phyloP scores from a whole-genome alignment of 371 early-diverging fungal genomes.

The Mortierella sp. region DNA sequence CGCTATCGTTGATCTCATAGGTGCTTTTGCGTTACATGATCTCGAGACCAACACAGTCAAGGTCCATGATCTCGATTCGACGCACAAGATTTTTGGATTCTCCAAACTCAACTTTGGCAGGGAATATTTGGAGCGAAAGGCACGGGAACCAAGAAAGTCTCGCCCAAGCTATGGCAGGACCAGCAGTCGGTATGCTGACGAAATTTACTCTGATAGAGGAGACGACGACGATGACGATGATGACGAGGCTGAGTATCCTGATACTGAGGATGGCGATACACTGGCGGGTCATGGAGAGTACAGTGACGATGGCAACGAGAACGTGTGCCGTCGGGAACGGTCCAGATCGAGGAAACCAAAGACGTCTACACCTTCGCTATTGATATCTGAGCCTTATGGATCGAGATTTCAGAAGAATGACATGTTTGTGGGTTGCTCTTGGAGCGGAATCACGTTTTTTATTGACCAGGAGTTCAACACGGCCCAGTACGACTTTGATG shows the following conservation, averaged over 20 bases:
- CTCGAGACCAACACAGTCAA: slow-evolving; percentile 61
- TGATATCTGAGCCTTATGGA: slow-evolving; percentile 49
- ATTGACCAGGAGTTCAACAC: slow-evolving; percentile 77
- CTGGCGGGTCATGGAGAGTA: slow-evolving; percentile 23
- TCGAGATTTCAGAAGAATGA: slow-evolving; percentile 63
- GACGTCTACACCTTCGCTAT: slow-evolving; percentile 19
- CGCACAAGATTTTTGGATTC: slow-evolving; percentile 73
- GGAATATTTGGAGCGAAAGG: slow-evolving; percentile 10
- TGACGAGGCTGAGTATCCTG: slow-evolving; percentile 14
- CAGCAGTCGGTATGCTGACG: slow-evolving; percentile 13
- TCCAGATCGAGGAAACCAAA: slow-evolving; percentile 13
- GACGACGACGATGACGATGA: slow-evolving; percentile 35
- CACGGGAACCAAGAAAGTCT: background rate
- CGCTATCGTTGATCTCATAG: slow-evolving; percentile 49
- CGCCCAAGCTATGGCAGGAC: slow-evolving; percentile 14
- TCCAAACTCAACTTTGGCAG: slow-evolving; percentile 66
- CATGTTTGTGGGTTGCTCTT: slow-evolving; percentile 84
- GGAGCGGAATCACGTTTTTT: slow-evolving; percentile 85
- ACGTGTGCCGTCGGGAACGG: background rate
- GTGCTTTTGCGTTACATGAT: slow-evolving; percentile 68
- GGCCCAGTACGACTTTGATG: slow-evolving; percentile 84
- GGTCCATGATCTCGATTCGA: slow-evolving; percentile 67
- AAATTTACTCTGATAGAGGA: slow-evolving; percentile 35
- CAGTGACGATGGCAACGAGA: slow-evolving; percentile 17
- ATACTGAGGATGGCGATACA: slow-evolving; percentile 17